Base-by-base conservation (phyloP, 345 rosid species). In the Heritiera littoralis region DNA sequence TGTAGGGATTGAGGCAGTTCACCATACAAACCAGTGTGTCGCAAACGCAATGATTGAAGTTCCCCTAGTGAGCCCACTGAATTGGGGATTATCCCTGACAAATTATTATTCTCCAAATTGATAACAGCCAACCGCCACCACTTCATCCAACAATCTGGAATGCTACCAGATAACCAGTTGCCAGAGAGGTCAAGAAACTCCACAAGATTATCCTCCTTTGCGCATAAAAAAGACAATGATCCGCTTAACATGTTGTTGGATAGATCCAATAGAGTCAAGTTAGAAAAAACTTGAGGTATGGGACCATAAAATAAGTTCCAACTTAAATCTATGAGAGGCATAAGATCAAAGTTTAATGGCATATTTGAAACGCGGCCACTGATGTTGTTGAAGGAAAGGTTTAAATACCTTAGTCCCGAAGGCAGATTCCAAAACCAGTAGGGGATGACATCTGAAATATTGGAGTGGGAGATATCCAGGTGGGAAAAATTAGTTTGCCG, bases 1-100 rank as follows among this genome's bases (percentile, higher is more conserved):
- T 70, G 9, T 46, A 81, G 66, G 55, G 78, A 73, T 17, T 14
- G 5, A 51, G 84, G 80, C 20, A 72, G 52, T 18, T 77, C 75
- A 14, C 81, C 81, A 28, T 38, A 56, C 43, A 77, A 40, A 28
- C 51, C 72, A 38, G 43, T 81, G 48, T 72, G 45, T 4, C 48
- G 30, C 40, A 65, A 9, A 14, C 17, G 74, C 67, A 68, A 58
- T 5, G 55, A 49, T 8, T 20, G 0, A 8, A 54, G 10, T 55
- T 0, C 3, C 1, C 1, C 6, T 0, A 56, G 43, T 6, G 54
- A 78, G 30, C 80, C 75, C 2, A 78, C 3, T 13, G 80, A 67
- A 35, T 0, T 54, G 7, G 75, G 75, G 10, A 67, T 54, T 41
- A 3, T 67, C 52, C 75, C 75, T 38, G 65, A 66, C 13, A 66